Base-by-base conservation (phyloP, 306 rosid genomes). In the Quercus alba region DNA sequence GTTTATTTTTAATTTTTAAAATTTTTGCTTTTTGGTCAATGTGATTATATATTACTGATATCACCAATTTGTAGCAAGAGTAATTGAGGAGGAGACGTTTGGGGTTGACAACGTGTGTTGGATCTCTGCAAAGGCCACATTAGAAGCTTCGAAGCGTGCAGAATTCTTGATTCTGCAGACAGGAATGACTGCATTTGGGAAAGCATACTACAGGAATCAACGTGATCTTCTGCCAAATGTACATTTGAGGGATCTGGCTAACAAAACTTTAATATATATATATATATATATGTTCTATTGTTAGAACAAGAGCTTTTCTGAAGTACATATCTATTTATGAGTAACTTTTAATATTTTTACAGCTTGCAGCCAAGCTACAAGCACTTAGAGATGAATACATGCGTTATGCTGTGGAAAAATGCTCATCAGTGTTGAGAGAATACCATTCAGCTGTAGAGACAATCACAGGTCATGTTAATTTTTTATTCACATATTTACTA, bases 141-240 rank as follows among this genome's bases (percentile, higher is more conserved):
- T 81, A 76, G 93, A 92, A 86, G 97, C 97, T 86, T 89, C 97
- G 19, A 93, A 90, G 85, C 87, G 72, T 38, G 95, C 94, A 25
- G 99, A 94, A 54, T 84, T 91, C 89, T 90, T 94, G 52, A 91
- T 94, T 85, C 89, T 94, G 77, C 97, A 86, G 89, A 91, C 99
- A 54, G 99, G 99, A 87, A 93, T 93, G 99, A 94, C 99, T 66
- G 97, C 97, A 54, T 93, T 91, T 70, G 99, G 99, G 79, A 94
- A 94, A 91, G 97, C 94, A 78, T 93, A 80, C 86, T 94, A 90
- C 89, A 91, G 90, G 88, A 90, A 73, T 79, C 86, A 85, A 35
- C 77, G 90, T 79, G 99, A 94, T 85, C 97, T 94, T 81, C 92
- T 94, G 85, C 94, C 99, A 78, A 93, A 93, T 84, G 99, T 94